Percentiles rank a stretch among this genome's conserved stretches.
phyloP scores from a whole-genome alignment of 2,329 filamentous ascomycete genomes.

The Sphaerulina musiva region DNA sequence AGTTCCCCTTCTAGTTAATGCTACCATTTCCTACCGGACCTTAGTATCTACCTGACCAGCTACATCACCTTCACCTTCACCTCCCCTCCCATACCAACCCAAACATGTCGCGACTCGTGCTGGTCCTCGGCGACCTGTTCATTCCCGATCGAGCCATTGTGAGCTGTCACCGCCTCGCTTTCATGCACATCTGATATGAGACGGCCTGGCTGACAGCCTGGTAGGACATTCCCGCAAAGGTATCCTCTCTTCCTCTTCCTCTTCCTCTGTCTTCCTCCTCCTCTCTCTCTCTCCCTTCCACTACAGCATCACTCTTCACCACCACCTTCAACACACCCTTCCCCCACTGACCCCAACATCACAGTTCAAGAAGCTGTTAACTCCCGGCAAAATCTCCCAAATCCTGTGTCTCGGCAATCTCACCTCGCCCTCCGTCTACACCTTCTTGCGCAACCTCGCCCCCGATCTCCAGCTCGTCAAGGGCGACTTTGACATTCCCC shows the following conservation, averaged over 20 bases:
- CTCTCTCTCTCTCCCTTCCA: too few relatives aligned
- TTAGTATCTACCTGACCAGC: too few relatives aligned
- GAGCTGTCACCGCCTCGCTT: slow-evolving; percentile 2
- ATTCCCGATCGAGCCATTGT: slow-evolving; percentile 83
- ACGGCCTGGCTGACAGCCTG: slow-evolving; percentile 23
- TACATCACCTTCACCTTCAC: not conserved
- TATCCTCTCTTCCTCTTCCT: slow-evolving; percentile 35
- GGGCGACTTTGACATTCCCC: slow-evolving; percentile 63
- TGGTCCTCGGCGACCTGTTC: slow-evolving; percentile 88
- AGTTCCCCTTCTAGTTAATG: too few relatives aligned
- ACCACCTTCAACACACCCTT: not conserved
- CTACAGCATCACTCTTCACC: not conserved
- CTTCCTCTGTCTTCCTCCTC: slow-evolving; percentile 6
- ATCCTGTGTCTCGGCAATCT: slow-evolving; percentile 55
- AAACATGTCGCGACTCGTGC: slow-evolving; percentile 75
- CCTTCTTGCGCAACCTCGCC: slow-evolving; percentile 50
- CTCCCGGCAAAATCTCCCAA: slow-evolving; percentile 53
- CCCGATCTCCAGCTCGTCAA: slow-evolving; percentile 64
- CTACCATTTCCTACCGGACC: too few relatives aligned
- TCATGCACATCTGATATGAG: not conserved
- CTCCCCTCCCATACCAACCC: not conserved
- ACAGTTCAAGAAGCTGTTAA: slow-evolving; percentile 51
- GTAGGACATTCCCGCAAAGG: slow-evolving; percentile 79
- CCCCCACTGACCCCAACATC: not conserved
- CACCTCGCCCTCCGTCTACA: slow-evolving; percentile 51